These are phyloP conservation scores for Bifiguratus adelaidae DNA, from an alignment of 192 early-diverging fungal genomes.

Conservation along the genomic window DNA sequence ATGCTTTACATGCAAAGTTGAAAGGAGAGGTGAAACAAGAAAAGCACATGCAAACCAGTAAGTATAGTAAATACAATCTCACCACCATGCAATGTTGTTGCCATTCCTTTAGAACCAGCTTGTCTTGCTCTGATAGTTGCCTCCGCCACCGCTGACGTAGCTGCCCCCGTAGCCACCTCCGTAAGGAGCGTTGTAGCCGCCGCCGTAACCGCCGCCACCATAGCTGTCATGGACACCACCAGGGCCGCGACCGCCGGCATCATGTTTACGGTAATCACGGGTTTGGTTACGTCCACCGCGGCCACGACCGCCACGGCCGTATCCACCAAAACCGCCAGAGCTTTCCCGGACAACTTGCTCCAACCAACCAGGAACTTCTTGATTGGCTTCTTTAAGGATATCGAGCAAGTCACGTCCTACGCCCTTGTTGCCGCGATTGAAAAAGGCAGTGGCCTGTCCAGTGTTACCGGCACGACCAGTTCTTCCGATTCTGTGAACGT, in stretches of 20 bases:
- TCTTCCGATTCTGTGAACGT: slow-evolving; percentile 79
- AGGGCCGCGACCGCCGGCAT: slow-evolving; percentile 5
- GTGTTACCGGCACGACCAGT: slow-evolving; percentile 96
- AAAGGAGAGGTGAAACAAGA: too few relatives aligned
- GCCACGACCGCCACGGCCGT: slow-evolving; percentile 15
- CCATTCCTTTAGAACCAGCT: slow-evolving; percentile 30
- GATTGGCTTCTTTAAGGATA: slow-evolving; percentile 88
- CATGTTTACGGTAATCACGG: background rate
- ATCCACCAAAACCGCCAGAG: slow-evolving; percentile 9
- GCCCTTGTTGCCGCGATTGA: slow-evolving; percentile 79
- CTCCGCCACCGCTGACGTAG: background rate
- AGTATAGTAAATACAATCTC: too few relatives aligned
- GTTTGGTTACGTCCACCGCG: slow-evolving; percentile 5
- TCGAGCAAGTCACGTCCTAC: slow-evolving; percentile 80
- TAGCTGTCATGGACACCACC: slow-evolving; percentile 14
- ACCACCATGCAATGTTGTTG: too few relatives aligned
- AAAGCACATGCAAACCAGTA: too few relatives aligned
- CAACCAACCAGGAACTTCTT: slow-evolving; percentile 84
- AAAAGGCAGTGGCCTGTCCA: slow-evolving; percentile 90
- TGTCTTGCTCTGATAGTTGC: slow-evolving; percentile 19
- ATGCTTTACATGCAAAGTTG: too few relatives aligned
- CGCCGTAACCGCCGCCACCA: slow-evolving; percentile 2
- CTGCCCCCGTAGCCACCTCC: slow-evolving; percentile 3
- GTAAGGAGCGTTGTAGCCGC: slow-evolving; percentile 9
- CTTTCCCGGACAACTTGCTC: slow-evolving; percentile 56